Evolutionary conservation across 2,329 filamentous ascomycete species (phyloP).

Genomic region (Sclerotinia minor): DNA sequence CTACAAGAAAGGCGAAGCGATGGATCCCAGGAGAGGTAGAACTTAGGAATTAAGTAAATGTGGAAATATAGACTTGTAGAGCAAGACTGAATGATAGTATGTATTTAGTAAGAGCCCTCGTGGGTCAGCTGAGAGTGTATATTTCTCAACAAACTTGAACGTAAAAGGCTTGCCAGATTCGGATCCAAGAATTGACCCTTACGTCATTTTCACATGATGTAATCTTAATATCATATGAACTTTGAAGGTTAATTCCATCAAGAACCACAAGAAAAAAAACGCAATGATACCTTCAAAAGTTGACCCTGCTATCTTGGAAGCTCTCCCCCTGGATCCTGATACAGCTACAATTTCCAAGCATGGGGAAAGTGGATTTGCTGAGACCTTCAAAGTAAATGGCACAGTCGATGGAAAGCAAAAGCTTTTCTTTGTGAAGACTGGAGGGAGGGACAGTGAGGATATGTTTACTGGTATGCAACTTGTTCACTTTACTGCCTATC

Average conservation of each 20-base stretch:
- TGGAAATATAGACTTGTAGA: constrained; percentile 9
- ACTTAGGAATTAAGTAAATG: constrained; percentile 28
- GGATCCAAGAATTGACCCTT: neutral
- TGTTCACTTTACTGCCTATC: neutral
- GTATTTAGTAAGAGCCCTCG: neutral
- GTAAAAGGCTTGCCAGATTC: neutral
- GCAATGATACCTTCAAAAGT: constrained; percentile 49
- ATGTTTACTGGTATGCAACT: constrained; percentile 66
- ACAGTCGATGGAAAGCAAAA: constrained; percentile 38
- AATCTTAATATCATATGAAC: neutral
- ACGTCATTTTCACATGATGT: constrained; percentile 23
- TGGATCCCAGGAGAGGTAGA: constrained; percentile 70
- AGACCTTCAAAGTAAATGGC: constrained; percentile 61
- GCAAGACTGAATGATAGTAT: neutral
- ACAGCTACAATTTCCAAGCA: constrained; percentile 58
- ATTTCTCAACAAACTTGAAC: neutral
- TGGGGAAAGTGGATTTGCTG: constrained; percentile 68
- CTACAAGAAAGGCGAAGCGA: constrained; percentile 75
- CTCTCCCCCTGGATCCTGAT: constrained; percentile 55
- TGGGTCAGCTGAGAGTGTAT: neutral
- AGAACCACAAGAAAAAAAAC: neutral
- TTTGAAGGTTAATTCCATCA: neutral
- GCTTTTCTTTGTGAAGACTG: constrained; percentile 73
- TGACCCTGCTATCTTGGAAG: constrained; percentile 62
- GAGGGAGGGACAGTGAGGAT: constrained; percentile 57